These are phyloP conservation scores for Friedmanniomyces simplex DNA, from an alignment of 495 filamentous ascomycete genomes.

Conservation along the genomic window DNA sequence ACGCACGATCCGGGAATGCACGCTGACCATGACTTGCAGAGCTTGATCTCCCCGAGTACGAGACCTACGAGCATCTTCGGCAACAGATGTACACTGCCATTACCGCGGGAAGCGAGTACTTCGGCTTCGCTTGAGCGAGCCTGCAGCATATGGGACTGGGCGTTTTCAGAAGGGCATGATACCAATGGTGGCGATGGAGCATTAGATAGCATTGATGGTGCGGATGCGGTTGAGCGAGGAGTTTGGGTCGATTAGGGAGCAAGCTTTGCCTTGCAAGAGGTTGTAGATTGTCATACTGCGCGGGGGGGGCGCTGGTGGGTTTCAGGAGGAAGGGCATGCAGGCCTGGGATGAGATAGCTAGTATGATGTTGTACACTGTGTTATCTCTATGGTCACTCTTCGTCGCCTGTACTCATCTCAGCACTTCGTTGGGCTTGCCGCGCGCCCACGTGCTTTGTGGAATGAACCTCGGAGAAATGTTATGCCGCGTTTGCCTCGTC, in stretches of 20 bases:
- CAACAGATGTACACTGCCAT: conserved; percentile 86
- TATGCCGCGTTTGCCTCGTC: not conserved
- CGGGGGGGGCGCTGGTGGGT: not conserved
- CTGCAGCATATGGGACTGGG: conserved; percentile 14
- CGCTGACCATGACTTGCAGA: conserved; percentile 43
- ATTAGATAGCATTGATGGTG: not conserved
- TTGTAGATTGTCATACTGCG: not conserved
- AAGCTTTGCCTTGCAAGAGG: not conserved
- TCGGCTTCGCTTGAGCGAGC: conserved; percentile 77
- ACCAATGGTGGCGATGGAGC: not conserved
- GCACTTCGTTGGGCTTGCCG: not conserved
- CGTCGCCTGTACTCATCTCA: not conserved
- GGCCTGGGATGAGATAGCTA: not conserved
- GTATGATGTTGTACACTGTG: not conserved
- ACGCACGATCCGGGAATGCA: not conserved
- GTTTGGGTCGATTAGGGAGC: not conserved
- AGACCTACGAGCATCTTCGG: conserved; percentile 84
- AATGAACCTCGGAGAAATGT: not conserved
- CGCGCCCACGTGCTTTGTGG: not conserved
- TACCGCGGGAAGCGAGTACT: conserved; percentile 92
- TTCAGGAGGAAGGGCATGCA: not conserved
- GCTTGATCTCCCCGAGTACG: conserved; percentile 97
- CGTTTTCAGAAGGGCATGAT: not conserved
- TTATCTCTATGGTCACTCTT: not conserved
- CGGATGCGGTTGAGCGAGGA: not conserved